Evolutionary conservation across 1,284 basidiomycete species (phyloP).

Genomic region (Papiliotrema terrestris): DNA sequence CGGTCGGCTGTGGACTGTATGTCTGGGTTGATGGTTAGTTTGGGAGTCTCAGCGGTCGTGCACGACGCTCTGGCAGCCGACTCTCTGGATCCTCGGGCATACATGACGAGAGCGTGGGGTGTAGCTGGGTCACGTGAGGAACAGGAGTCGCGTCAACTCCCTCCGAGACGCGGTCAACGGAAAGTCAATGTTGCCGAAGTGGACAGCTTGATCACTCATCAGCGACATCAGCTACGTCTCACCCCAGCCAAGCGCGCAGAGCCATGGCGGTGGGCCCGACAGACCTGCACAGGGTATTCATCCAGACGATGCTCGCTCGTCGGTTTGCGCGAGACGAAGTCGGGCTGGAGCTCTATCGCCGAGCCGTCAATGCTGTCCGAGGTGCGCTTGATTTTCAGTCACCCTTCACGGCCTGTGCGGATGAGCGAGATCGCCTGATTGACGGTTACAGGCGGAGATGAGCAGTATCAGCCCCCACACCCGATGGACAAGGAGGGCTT

Average conservation of each 20-base stretch:
- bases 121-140: background rate
- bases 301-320: slow-evolving; percentile 41
- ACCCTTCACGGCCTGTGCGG: background rate
- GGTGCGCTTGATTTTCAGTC: slow-evolving; percentile 12
- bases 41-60: too few species aligned
- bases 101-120: too few species aligned
- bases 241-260: background rate
- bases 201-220: background rate
- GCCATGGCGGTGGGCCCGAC: slow-evolving; percentile 9
- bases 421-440: background rate
- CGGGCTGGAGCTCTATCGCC: slow-evolving; percentile 41
- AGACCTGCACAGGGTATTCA: slow-evolving; percentile 40
- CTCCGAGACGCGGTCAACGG: too few species aligned
- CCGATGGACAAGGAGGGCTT: slow-evolving; percentile 21
- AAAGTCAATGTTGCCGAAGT: too few species aligned
- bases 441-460: slow-evolving; percentile 17
- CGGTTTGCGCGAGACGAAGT: slow-evolving; percentile 33
- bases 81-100: too few species aligned
- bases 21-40: too few species aligned
- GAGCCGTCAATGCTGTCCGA: slow-evolving; percentile 28
- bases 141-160: too few species aligned
- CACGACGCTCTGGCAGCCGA: too few species aligned
- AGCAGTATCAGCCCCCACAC: slow-evolving; percentile 24
- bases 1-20: too few species aligned
- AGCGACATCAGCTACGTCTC: background rate